A percentile compares a stretch with the other conserved stretches of the same genome.
Conservation (phyloP, 352 stramenopile species). For the Phytophthora fragariaefolia region DNA sequence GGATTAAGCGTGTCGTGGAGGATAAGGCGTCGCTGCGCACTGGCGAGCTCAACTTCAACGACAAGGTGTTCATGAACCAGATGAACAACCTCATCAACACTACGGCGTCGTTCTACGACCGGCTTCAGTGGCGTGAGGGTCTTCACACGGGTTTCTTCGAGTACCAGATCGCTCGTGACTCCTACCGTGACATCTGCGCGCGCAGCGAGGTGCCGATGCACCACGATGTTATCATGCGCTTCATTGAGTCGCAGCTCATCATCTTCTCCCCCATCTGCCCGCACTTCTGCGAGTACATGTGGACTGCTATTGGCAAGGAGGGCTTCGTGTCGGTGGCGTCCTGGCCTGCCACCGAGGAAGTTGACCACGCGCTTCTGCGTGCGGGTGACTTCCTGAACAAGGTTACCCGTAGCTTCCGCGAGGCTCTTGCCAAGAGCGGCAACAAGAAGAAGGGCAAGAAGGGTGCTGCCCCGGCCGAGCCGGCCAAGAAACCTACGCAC, state of each 20-base stretch:
- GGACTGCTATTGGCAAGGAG: constrained; percentile 92
- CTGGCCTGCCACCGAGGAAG: constrained; percentile 88
- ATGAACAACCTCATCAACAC: constrained; percentile 96
- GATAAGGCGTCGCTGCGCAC: constrained; percentile 88
- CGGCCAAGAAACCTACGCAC: constrained; percentile 89
- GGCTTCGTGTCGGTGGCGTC: constrained; percentile 91
- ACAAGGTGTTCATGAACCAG: constrained; percentile 97
- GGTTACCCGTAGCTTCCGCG: constrained; percentile 92
- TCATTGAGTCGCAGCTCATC: constrained; percentile 93
- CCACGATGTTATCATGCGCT: constrained; percentile 92
- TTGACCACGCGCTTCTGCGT: constrained; percentile 93
- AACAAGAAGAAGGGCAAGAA: constrained; percentile 92
- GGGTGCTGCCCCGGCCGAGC: constrained; percentile 59
- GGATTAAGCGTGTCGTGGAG: constrained; percentile 94
- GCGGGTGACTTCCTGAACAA: constrained; percentile 94
- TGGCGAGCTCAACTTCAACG: constrained; percentile 89
- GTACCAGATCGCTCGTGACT: constrained; percentile 97
- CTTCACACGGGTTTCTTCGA: constrained; percentile 99
- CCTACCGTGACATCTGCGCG: constrained; percentile 97
- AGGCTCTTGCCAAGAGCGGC: constrained; percentile 75
- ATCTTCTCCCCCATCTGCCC: constrained; percentile 97
- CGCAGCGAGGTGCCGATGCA: constrained; percentile 91
- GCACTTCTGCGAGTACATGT: constrained; percentile 95
- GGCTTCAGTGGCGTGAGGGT: constrained; percentile 96
- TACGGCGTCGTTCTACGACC: constrained; percentile 89